Percentiles rank a stretch among this genome's conserved stretches.
Conservation (phyloP, 2,329 filamentous ascomycete genomes). For the Monosporascus sp. region DNA sequence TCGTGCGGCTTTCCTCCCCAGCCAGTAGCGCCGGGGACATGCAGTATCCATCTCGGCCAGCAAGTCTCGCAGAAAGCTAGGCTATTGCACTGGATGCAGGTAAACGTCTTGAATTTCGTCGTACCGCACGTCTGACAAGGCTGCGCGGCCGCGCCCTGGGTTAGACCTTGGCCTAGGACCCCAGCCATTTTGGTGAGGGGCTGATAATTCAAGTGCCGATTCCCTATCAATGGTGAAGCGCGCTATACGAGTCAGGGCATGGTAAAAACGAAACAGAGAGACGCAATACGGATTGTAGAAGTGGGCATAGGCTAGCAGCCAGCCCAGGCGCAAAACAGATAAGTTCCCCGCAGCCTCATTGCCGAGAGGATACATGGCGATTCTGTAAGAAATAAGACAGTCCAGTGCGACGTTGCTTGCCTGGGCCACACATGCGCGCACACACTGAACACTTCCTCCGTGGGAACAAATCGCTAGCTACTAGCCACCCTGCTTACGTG, state of each 20-base stretch:
- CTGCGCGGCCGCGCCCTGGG: constrained; percentile 4
- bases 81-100: constrained; percentile 28
- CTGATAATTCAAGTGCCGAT: background rate
- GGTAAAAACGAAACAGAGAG: background rate
- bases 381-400: background rate
- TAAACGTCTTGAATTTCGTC: constrained; percentile 20
- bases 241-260: background rate
- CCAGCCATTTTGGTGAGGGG: background rate
- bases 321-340: background rate
- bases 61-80: constrained; percentile 25
- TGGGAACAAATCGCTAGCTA: background rate
- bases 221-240: background rate
- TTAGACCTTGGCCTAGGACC: background rate
- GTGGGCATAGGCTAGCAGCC: background rate
- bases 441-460: background rate
- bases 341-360: background rate
- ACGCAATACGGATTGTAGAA: background rate
- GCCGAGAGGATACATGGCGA: background rate
- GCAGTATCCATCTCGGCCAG: constrained; percentile 27
- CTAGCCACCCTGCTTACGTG: background rate
- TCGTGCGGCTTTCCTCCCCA: constrained; percentile 28
- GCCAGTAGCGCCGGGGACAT: constrained; percentile 22
- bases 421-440: background rate
- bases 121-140: constrained; percentile 26
- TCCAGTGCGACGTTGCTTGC: background rate